These are phyloP conservation scores for Vigna radiata DNA, from an alignment of 306 rosid genomes.

Conservation along the genomic window DNA sequence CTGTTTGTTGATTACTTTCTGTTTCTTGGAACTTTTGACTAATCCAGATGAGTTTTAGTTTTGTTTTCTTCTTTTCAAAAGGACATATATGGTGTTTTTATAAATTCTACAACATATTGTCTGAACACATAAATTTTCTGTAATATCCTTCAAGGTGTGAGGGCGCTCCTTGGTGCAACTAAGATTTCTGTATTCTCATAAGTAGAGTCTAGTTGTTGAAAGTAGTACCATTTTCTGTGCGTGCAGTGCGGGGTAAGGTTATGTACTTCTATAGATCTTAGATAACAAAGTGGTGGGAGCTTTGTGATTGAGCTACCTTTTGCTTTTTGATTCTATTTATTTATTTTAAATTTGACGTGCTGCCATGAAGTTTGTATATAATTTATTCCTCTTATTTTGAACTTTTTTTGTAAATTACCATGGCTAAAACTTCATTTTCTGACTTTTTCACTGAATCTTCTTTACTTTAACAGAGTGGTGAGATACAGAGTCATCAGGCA, in stretches of 20 bases:
- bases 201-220: slow-evolving; percentile 9
- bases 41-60: slow-evolving; percentile 25
- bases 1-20: neutral
- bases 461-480: slow-evolving; percentile 55
- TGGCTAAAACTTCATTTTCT: slow-evolving; percentile 6
- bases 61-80: neutral
- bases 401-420: slow-evolving; percentile 7
- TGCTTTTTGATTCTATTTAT: neutral
- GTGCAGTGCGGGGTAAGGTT: neutral
- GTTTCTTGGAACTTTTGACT: slow-evolving; percentile 29
- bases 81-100: slow-evolving; percentile 5
- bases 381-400: slow-evolving; percentile 3
- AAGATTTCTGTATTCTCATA: slow-evolving; percentile 1
- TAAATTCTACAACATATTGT: slow-evolving; percentile 1
- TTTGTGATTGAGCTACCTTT: neutral
- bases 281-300: neutral
- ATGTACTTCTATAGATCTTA: slow-evolving; percentile 1
- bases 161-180: slow-evolving; percentile 5
- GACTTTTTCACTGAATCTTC: slow-evolving; percentile 40
- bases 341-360: neutral
- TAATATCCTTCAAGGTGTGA: neutral
- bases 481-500: slow-evolving; percentile 44
- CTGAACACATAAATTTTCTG: neutral
- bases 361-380: slow-evolving; percentile 12
- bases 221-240: neutral